Percentiles rank a stretch among this genome's conserved stretches.
These are phyloP conservation scores for Triticum dicoccoides DNA, from an alignment of 176 grass and related monocot species.

Conservation along the genomic window DNA sequence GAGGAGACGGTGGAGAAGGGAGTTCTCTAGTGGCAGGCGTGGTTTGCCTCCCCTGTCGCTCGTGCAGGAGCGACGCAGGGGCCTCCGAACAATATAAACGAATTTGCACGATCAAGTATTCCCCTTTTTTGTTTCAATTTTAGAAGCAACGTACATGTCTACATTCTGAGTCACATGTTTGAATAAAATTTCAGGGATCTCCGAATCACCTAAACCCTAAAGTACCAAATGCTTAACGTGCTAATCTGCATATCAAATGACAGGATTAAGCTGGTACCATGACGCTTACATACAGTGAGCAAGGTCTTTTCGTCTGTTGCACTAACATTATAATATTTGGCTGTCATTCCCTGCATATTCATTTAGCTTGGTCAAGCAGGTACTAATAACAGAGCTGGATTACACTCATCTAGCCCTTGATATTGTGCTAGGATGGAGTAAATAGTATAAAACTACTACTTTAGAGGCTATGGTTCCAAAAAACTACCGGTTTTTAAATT, in stretches of 20 bases:
- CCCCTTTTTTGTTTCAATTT: too few species aligned
- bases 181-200: not conserved
- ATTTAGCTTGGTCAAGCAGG: not conserved
- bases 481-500: too few species aligned
- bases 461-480: too few species aligned
- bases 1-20: too few species aligned
- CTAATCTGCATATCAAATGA: not conserved
- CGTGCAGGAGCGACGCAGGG: too few species aligned
- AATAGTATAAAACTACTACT: too few species aligned
- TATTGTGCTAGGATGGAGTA: not conserved
- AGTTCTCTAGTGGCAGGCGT: too few species aligned
- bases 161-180: slow-evolving; percentile 6
- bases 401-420: not conserved
- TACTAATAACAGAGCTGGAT: not conserved
- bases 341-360: not conserved
- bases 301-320: not conserved
- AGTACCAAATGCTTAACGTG: too few species aligned
- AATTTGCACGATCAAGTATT: slow-evolving; percentile 10
- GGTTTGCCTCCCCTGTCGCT: too few species aligned
- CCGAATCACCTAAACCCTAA: not conserved
- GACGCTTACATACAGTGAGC: not conserved
- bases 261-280: not conserved
- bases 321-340: not conserved
- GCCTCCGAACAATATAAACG: not conserved
- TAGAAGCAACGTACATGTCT: not conserved